Evolutionary conservation across 2,329 filamentous ascomycete species (phyloP).

Genomic region (Penicillium frequentans): DNA sequence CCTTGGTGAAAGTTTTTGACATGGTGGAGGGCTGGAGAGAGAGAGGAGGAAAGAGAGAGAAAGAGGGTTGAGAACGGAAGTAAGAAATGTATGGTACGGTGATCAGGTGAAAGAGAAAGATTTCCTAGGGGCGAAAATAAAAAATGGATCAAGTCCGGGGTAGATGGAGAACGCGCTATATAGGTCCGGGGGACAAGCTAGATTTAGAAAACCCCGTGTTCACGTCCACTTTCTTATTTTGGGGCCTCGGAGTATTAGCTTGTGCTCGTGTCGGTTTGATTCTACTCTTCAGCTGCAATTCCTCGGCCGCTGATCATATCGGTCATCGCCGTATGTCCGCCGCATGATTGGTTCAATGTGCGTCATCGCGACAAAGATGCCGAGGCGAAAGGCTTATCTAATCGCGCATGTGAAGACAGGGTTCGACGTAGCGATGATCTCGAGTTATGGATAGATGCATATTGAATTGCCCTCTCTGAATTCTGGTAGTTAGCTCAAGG

Average conservation of each 20-base stretch:
- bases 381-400: conserved; percentile 17
- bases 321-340: conserved; percentile 17
- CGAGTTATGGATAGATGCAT: background rate
- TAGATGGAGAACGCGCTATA: conserved; percentile 24
- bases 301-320: conserved; percentile 18
- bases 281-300: conserved; percentile 9
- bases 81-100: conserved; percentile 7
- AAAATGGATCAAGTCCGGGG: conserved; percentile 19
- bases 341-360: conserved; percentile 17
- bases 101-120: conserved; percentile 4
- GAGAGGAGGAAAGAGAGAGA: background rate
- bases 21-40: conserved; percentile 52
- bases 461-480: background rate
- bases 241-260: conserved; percentile 21
- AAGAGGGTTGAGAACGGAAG: background rate
- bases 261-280: conserved; percentile 11
- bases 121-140: conserved; percentile 5
- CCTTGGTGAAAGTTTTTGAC: conserved; percentile 81
- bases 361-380: conserved; percentile 19
- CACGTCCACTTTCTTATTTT: background rate
- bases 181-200: conserved; percentile 11
- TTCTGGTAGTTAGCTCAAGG: background rate
- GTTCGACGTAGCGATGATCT: background rate
- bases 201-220: conserved; percentile 7
- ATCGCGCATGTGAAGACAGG: conserved; percentile 17